Evolutionary conservation across 495 filamentous ascomycete species (phyloP).

Genomic region (Podospora comata): DNA sequence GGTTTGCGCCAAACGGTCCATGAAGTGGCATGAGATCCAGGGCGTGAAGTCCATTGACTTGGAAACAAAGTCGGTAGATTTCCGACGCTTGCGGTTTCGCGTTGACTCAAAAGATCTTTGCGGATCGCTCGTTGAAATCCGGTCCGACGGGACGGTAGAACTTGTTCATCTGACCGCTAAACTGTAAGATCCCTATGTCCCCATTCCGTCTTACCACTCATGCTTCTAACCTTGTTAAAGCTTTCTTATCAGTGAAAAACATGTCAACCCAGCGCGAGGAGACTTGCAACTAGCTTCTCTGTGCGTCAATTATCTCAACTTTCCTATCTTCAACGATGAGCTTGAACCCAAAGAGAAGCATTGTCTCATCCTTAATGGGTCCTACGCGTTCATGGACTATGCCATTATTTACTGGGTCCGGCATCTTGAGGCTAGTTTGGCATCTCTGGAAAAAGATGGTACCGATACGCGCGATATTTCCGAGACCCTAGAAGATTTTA

Average conservation of each 20-base stretch:
- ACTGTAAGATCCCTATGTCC: not conserved
- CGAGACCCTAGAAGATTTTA: not conserved
- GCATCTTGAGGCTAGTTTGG: not conserved
- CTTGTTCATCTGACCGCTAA: constrained; percentile 5
- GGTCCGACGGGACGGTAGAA: not conserved
- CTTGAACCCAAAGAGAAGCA: not conserved
- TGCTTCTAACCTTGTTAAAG: not conserved
- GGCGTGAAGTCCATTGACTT: not conserved
- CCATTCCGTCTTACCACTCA: not conserved
- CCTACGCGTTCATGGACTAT: constrained; percentile 2
- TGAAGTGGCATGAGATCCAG: constrained; percentile 5
- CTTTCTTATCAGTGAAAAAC: not conserved
- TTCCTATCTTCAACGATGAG: not conserved
- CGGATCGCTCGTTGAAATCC: not conserved
- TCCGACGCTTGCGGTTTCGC: not conserved
- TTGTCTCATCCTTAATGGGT: not conserved
- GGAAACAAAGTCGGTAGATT: not conserved
- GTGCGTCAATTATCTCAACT: not conserved
- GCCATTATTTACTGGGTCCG: not conserved
- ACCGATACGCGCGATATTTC: not conserved
- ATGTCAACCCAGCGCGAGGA: not conserved
- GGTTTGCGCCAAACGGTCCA: not conserved
- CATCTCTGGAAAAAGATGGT: not conserved
- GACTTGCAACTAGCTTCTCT: not conserved
- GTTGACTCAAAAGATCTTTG: not conserved